These are phyloP conservation scores for Rhododendron ferrugineum DNA, from an alignment of 148 eudicot genomes.

Conservation along the genomic window DNA sequence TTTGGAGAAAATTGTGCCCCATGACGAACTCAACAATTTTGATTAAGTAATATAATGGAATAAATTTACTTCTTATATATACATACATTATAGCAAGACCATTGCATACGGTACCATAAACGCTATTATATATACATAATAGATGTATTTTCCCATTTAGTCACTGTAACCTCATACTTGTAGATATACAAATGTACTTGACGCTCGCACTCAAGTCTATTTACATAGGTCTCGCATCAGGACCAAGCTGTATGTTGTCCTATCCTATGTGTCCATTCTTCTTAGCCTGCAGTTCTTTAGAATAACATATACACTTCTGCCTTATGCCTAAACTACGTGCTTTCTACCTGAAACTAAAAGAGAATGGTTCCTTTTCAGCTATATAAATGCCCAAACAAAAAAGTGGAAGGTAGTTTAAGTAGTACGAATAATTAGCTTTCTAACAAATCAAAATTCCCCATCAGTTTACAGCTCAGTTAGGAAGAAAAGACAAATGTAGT, in stretches of 20 bases:
- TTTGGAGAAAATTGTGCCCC: not conserved
- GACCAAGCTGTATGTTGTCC: not conserved
- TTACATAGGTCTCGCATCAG: not conserved
- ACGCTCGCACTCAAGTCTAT: not conserved
- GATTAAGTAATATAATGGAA: not conserved
- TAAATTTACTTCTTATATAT: not conserved
- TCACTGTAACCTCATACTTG: not conserved
- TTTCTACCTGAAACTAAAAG: not conserved
- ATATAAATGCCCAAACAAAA: not conserved
- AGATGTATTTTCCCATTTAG: not conserved
- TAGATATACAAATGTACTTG: not conserved
- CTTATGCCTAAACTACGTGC: not conserved
- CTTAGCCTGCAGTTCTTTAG: not conserved
- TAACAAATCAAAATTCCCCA: not conserved
- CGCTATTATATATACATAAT: not conserved
- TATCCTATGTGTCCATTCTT: not conserved
- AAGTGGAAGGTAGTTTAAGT: not conserved
- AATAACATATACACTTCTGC: not conserved
- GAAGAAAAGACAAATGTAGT: not conserved
- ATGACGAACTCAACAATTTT: not conserved
- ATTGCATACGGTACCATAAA: not conserved
- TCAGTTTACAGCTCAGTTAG: not conserved
- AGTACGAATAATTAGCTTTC: not conserved
- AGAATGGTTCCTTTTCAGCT: not conserved
- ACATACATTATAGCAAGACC: not conserved